Conservation (phyloP, 768 basidiomycete genomes). For the Sutorius australiensis region DNA sequence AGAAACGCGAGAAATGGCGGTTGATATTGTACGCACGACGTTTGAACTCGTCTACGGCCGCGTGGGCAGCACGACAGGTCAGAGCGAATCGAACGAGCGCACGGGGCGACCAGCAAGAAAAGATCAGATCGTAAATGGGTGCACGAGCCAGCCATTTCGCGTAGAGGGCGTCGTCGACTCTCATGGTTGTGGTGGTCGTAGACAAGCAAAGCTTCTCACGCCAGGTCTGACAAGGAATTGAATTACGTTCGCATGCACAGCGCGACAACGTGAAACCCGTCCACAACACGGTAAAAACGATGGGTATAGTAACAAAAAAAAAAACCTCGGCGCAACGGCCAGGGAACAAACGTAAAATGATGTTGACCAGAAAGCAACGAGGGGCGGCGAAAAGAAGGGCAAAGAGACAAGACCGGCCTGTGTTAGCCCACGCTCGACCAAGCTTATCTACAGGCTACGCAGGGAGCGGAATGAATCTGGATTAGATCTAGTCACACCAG, state of each 20-base stretch:
- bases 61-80: constrained; percentile 18
- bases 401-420: constrained; percentile 31
- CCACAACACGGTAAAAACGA: background rate
- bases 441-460: constrained; percentile 1
- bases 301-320: constrained; percentile 27
- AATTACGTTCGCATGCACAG: constrained; percentile 24
- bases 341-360: constrained; percentile 6
- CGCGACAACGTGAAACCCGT: constrained; percentile 10
- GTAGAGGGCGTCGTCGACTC: background rate
- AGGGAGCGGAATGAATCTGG: background rate
- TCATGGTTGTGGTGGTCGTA: background rate
- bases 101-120: constrained; percentile 21
- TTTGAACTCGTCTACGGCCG: constrained; percentile 20
- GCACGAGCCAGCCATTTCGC: constrained; percentile 10
- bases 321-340: background rate
- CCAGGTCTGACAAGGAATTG: constrained; percentile 4
- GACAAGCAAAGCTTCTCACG: background rate
- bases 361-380: background rate
- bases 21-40: constrained; percentile 35
- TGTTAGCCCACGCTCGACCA: constrained; percentile 14
- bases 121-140: constrained; percentile 22
- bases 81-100: constrained; percentile 22
- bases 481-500: constrained; percentile 43
- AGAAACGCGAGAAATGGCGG: constrained; percentile 35
- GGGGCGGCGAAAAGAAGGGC: background rate